Base-by-base conservation (phyloP, 306 rosid genomes). In the Vigna mungo region DNA sequence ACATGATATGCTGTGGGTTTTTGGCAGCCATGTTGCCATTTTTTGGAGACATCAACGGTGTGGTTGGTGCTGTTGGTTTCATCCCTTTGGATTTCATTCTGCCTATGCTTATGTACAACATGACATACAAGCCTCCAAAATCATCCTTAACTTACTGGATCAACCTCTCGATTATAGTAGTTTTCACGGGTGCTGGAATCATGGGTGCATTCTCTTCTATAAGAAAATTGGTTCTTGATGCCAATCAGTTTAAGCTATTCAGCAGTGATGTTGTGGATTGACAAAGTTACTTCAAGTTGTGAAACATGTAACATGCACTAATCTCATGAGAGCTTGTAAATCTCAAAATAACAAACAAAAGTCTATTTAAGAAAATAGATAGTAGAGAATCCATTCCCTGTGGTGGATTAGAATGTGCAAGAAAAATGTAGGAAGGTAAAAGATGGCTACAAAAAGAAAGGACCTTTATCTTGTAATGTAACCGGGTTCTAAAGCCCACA, bases 21-120 rank as follows among this genome's bases (percentile, higher is more conserved):
- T 41, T 95, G 8, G 98, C 98, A 16, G 97, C 97, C 6, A 92
- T 95, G 98, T 85, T 95, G 30, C 98, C 98, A 1, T 95, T 95
- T 81, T 92, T 95, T 1, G 98, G 98, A 13, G 98, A 92, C 89
- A 85, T 95, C 0, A 95, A 83, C 1, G 91, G 88, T 16, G 90
- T 95, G 64, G 96, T 95, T 27, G 98, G 98, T 76, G 98, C 97
- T 1, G 49, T 92, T 16, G 98, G 97, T 17, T 95, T 95, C 87
- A 95, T 95, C 64, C 98, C 98, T 65, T 82, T 95, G 39, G 98
- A 95, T 88, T 95, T 95, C 83, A 48, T 95, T 72, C 91, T 95
- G 54, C 98, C 98, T 23, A 90, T 95, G 97, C 89, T 95, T 72
- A 93, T 95, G 4, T 95, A 92, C 85, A 92, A 95, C 87, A 92